Base-by-base conservation (phyloP, 2,329 filamentous ascomycete species). In the Cladosporium sp. region DNA sequence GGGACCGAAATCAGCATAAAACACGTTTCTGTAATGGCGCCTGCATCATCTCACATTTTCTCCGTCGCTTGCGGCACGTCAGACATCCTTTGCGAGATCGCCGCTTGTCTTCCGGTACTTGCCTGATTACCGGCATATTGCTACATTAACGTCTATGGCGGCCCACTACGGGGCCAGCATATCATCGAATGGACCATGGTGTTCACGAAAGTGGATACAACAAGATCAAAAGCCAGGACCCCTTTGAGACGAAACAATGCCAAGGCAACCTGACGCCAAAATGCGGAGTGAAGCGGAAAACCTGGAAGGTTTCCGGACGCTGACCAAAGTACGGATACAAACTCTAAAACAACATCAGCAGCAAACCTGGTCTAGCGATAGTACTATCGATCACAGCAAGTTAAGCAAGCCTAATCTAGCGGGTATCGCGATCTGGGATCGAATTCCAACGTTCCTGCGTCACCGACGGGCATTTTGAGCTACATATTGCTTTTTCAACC, bases 21-120 rank as follows among this genome's bases (percentile, higher is more conserved):
- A 12, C 21, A 46, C 40, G 40, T 46, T n/a, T 21, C 40, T 12
- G n/a, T 21, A 46, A 21, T 8, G 8, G 40, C 40, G 12, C 40
- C 40, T 46, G 40, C 8, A 28, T 40, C 10, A 21, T 57, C 52
- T 55, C 52, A 57, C 55, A 57, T 57, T 57, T 57, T 40, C 55
- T 57, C n/a, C 55, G 55, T 16, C 55, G 55, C 31, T 40, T 57
- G 11, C 55, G 55, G 33, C 55, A 57, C 4, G 29, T 35, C 18
- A 57, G 31, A 26, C 55, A 57, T 14, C 55, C 55, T 23, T 35
- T 57, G 33, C 55, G 55, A 5, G 55, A 57, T 35, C 55, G 33
- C 21, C 55, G 55, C 21, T 57, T 57, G 8, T 40, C 21, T 7
- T 57, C 55, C 23, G 55, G 55, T 40, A 57, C 14, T 10, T 57